These are phyloP conservation scores for Colletotrichum nymphaeae DNA, from an alignment of 2,329 filamentous ascomycete genomes.

Conservation along the genomic window DNA sequence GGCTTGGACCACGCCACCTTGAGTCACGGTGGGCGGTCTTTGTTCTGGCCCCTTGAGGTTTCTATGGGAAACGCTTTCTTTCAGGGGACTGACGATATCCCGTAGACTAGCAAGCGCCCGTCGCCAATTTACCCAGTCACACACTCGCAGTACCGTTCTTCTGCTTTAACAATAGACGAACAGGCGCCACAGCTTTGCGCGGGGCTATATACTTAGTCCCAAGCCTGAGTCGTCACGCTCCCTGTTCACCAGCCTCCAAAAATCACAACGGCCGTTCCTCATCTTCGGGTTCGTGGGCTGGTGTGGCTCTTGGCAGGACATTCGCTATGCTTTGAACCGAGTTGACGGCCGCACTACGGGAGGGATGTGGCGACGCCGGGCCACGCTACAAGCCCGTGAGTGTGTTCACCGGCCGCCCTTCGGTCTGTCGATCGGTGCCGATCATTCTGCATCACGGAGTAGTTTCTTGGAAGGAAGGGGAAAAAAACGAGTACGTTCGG, in stretches of 20 bases:
- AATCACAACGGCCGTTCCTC: neutral
- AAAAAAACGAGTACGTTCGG: neutral
- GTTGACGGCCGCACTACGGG: neutral
- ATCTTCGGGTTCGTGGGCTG: neutral
- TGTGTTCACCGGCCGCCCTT: constrained; percentile 21
- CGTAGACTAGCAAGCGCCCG: neutral
- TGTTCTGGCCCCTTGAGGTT: constrained; percentile 10
- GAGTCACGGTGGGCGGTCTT: constrained; percentile 19
- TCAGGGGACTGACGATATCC: constrained; percentile 18
- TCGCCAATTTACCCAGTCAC: neutral
- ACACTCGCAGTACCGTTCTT: neutral
- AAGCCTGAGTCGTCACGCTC: neutral
- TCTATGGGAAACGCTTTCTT: neutral
- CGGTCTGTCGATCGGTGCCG: constrained; percentile 30
- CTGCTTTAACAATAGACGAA: neutral
- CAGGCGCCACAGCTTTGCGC: neutral
- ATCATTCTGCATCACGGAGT: constrained; percentile 1
- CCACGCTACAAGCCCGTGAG: neutral
- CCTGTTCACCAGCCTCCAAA: neutral
- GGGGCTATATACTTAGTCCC: neutral
- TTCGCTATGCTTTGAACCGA: neutral
- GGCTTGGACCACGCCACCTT: constrained; percentile 29
- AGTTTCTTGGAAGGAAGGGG: neutral
- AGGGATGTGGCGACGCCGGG: neutral
- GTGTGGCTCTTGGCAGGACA: neutral